phyloP scores from a whole-genome alignment of 1,139 yeast genomes.

The Taphrina deformans region DNA sequence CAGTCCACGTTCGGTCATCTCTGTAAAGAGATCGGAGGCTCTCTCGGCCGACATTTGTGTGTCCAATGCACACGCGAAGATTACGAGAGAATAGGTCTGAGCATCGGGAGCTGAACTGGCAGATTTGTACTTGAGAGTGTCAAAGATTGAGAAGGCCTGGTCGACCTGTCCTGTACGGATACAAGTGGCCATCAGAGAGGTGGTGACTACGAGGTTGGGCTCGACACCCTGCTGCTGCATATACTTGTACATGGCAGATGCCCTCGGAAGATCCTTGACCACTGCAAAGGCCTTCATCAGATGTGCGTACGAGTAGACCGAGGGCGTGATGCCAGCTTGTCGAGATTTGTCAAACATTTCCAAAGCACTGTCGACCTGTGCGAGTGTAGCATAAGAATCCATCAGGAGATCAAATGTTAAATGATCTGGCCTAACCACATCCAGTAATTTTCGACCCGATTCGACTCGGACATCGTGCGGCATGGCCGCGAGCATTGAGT shows the following conservation, averaged over 20 bases:
- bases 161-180: constrained; percentile 18
- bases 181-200: constrained; percentile 33
- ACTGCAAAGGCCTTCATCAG: constrained; percentile 33
- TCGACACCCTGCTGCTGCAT: constrained; percentile 33
- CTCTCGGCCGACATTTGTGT: constrained; percentile 32
- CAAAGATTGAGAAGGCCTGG: constrained; percentile 33
- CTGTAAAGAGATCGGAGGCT: constrained; percentile 33
- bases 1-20: constrained; percentile 28
- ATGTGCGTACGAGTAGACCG: constrained; percentile 35
- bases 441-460: background rate
- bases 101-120: constrained; percentile 31
- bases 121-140: constrained; percentile 31
- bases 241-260: constrained; percentile 29
- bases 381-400: constrained; percentile 32
- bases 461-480: constrained; percentile 13
- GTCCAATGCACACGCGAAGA: constrained; percentile 32
- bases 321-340: constrained; percentile 24
- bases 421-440: constrained; percentile 10
- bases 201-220: constrained; percentile 34
- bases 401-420: constrained; percentile 34
- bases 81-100: constrained; percentile 35
- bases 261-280: constrained; percentile 8
- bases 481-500: constrained; percentile 17
- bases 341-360: constrained; percentile 16
- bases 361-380: constrained; percentile 22